Evolutionary conservation across 2,329 filamentous ascomycete species (phyloP), one percentile per base, ranked within the genome.

Genomic region (Neospermospora avenae): DNA sequence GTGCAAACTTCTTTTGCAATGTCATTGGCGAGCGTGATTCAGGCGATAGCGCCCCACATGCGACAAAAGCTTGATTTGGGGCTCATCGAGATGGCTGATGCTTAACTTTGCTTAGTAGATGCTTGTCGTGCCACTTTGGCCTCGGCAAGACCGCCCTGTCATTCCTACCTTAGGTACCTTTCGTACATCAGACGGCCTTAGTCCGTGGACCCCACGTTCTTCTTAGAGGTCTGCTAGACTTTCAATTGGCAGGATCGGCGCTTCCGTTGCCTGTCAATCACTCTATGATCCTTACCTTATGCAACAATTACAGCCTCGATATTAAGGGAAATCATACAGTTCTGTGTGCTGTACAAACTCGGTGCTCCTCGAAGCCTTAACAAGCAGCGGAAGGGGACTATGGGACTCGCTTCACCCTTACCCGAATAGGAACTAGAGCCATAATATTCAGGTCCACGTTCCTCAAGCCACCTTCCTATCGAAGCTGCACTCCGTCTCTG

Each of bases 391-490:
- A 31, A 24, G 25, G 46, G 22, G 46, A 20, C 11, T 39, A 28
- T 7, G 22, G 20, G 22, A n/a, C n/a, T 49, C 46, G 46, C 25
- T 20, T 49, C 46, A 8, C 34, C 13, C 49, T 53, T 14, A 11
- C n/a, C n/a, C n/a, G n/a, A n/a, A n/a, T n/a, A n/a, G n/a, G 34
- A 16, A 41, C 13, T 39, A 41, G 34, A 24, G 13, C 13, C 49
- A 53, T 41, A 22, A 13, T 3, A 22, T 34, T 44, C 49, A n/a
- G n/a, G n/a, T n/a, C n/a, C n/a, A n/a, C n/a, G n/a, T n/a, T n/a
- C n/a, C n/a, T n/a, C n/a, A n/a, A n/a, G n/a, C n/a, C 45, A 58
- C 61, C 61, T 63, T 60, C 61, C 58, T 55, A 60, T 60, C 61
- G 24, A 42, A 51, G 57, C 22, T 37, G 39, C n/a, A 8, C 56